Base-by-base conservation (phyloP, 352 stramenopile genomes). In the Aphanomyces cochlioides region DNA sequence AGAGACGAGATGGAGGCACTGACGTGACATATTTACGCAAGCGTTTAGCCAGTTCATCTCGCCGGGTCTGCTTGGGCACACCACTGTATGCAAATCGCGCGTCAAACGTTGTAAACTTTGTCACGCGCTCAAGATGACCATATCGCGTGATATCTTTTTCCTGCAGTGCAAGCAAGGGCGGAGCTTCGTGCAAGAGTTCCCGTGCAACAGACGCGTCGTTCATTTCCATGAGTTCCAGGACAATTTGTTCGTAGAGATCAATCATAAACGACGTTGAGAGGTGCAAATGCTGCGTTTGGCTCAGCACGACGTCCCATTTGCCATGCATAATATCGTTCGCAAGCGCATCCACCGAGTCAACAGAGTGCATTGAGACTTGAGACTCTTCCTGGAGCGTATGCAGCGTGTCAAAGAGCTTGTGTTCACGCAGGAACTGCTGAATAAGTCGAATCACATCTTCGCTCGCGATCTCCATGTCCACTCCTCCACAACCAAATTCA, bases 391-490 rank as follows among this genome's bases (percentile, higher is more conserved):
- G 89, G 53, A 98, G 77, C 61, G 87, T 76, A 21, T 82, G 78
- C 79, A 98, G 85, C 7, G 90, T 79, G 34, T 78, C 58, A 50
- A 90, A 90, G 7, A 98, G 78, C 8, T 85, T 81, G 73, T 97
- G 94, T 77, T 98, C 93, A 64, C 92, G 84, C 43, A 96, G 82
- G 66, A 96, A 98, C 79, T 97, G 90, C 72, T 97, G 84, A 64
- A 98, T 91, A 36, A 98, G 78, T 34, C 90, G 87, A 63, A 97
- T 80, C 56, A 90, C 85, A 67, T 97, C 91, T 36, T 80, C 73
- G 48, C 77, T 73, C 64, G 82, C 79, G 39, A 87, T 76, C 74
- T 86, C 73, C 70, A 77, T 73, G 5, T 28, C 54, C 36, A 28
- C 7, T 28, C 28, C 28, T 28, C 28, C 28, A 28, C 34, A 17